A percentile compares a stretch with the other conserved stretches of the same genome.
Conservation (phyloP, 257 asterid genomes). For the Coffea eugenioides region DNA sequence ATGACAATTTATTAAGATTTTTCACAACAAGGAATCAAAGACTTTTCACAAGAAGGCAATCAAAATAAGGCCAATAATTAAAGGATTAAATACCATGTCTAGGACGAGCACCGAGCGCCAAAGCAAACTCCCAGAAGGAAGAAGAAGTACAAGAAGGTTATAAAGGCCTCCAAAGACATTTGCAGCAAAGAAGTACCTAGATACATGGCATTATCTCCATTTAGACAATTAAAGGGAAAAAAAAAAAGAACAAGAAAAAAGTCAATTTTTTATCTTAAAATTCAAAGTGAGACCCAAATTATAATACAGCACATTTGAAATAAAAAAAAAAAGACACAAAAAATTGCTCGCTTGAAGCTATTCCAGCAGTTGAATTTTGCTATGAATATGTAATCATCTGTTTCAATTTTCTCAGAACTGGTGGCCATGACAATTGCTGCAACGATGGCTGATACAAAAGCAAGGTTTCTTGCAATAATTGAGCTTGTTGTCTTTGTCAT, state of each 20-base stretch:
- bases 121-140: not conserved
- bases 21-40: not conserved
- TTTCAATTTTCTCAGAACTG: constrained; percentile 14
- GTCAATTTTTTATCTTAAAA: too few relatives aligned
- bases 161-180: not conserved
- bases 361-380: constrained; percentile 19
- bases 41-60: not conserved
- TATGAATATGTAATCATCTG: not conserved
- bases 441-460: not conserved
- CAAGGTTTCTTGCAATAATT: not conserved
- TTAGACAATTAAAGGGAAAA: not conserved
- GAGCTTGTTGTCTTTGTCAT: not conserved
- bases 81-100: not conserved
- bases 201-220: not conserved
- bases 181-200: not conserved
- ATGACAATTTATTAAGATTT: too few relatives aligned
- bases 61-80: not conserved
- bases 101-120: constrained; percentile 3
- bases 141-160: not conserved
- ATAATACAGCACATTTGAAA: not conserved
- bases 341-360: constrained; percentile 25
- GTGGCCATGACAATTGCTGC: constrained; percentile 24
- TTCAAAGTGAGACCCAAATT: not conserved
- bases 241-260: too few relatives aligned
- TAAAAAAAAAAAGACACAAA: too few relatives aligned